phyloP scores from a whole-genome alignment of 345 rosid species.

The Pugionium cornutum region DNA sequence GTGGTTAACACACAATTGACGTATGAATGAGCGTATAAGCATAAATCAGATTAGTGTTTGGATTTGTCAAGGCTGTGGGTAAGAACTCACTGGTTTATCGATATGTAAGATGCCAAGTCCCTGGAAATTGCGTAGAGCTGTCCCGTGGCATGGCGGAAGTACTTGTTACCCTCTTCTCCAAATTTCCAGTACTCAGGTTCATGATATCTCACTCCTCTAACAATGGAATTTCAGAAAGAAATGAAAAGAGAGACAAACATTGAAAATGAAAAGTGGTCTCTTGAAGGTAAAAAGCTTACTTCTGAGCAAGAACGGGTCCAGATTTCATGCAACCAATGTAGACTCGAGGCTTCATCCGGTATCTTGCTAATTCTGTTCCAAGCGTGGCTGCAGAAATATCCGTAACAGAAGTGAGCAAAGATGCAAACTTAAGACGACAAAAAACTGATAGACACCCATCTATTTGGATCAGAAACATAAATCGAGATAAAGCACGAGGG shows the following conservation, averaged over 20 bases:
- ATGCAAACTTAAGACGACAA: slow-evolving; percentile 17
- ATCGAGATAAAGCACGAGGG: slow-evolving; percentile 1
- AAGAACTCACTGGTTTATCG: slow-evolving; percentile 76
- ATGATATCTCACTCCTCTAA: slow-evolving; percentile 92
- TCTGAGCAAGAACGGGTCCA: slow-evolving; percentile 93
- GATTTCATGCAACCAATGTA: slow-evolving; percentile 99
- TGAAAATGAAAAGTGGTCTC: slow-evolving; percentile 5
- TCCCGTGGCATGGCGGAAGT: slow-evolving; percentile 98
- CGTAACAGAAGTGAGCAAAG: slow-evolving; percentile 14
- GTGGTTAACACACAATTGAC: slow-evolving; percentile 25
- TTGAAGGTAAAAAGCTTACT: slow-evolving; percentile 54
- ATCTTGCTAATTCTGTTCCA: slow-evolving; percentile 75
- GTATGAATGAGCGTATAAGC: not conserved
- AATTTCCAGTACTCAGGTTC: slow-evolving; percentile 98
- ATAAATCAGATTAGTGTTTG: slow-evolving; percentile 1
- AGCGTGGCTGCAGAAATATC: slow-evolving; percentile 72
- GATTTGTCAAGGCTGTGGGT: slow-evolving; percentile 3
- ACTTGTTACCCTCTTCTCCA: slow-evolving; percentile 94
- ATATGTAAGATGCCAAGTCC: slow-evolving; percentile 83
- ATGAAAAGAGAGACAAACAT: slow-evolving; percentile 17
- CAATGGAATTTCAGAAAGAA: slow-evolving; percentile 12
- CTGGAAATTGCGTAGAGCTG: slow-evolving; percentile 90
- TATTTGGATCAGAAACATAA: slow-evolving; percentile 1
- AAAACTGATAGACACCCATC: no score
- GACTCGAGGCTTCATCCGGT: slow-evolving; percentile 70